Percentiles rank a stretch among this genome's conserved stretches.
Evolutionary conservation across 2,329 filamentous ascomycete species (phyloP).

Genomic region (Cordyceps militaris): DNA sequence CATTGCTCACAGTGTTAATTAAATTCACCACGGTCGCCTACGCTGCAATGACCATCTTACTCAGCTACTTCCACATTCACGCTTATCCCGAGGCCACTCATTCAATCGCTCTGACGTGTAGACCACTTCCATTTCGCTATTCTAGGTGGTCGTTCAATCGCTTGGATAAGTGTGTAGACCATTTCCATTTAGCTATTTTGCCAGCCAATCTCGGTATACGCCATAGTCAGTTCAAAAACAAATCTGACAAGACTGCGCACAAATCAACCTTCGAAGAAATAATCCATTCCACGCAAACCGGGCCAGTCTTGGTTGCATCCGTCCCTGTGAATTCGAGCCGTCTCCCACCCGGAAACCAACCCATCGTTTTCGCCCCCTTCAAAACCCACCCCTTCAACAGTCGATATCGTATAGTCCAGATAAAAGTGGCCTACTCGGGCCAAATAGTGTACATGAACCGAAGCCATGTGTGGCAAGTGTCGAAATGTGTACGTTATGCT

Average conservation of each 20-base stretch:
- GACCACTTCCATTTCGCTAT: too few species aligned
- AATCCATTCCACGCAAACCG: neutral
- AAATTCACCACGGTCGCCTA: too few species aligned
- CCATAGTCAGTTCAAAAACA: neutral
- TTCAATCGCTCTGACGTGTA: too few species aligned
- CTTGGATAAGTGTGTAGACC: neutral
- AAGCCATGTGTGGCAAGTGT: conserved; percentile 8
- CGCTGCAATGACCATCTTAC: too few species aligned
- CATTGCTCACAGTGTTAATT: too few species aligned
- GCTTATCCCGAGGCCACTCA: too few species aligned
- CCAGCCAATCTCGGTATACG: conserved; percentile 1
- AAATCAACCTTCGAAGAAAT: neutral
- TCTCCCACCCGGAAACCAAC: neutral
- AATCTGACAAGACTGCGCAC: neutral
- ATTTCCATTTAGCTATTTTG: neutral
- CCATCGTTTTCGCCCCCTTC: neutral
- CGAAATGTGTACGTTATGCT: neutral
- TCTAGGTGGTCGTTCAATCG: too few species aligned
- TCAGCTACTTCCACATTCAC: too few species aligned
- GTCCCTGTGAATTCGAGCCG: neutral
- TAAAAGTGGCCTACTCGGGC: neutral
- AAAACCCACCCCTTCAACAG: neutral
- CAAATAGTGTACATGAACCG: conserved; percentile 12
- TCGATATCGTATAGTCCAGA: neutral
- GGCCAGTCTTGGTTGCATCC: conserved; percentile 4